These are phyloP conservation scores for Pythium monospermum DNA, from an alignment of 352 stramenopile species.

Conservation along the genomic window DNA sequence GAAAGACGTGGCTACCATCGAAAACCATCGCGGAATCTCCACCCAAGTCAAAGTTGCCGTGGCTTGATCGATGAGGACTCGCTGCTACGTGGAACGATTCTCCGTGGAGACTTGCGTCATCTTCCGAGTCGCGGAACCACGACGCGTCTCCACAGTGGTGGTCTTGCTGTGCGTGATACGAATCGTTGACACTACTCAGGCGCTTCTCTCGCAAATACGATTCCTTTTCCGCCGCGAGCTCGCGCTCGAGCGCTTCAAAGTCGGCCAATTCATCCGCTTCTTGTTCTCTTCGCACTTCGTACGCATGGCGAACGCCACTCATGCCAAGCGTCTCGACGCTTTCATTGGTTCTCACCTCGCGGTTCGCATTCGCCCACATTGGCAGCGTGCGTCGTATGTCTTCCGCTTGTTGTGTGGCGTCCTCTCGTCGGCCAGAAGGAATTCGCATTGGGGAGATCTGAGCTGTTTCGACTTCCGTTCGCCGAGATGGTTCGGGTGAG, in stretches of 20 bases:
- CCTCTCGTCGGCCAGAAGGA: background rate
- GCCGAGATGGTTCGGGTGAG: slow-evolving; percentile 1
- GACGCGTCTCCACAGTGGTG: slow-evolving; percentile 10
- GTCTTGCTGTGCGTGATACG: background rate
- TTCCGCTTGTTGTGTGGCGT: background rate
- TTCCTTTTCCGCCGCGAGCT: slow-evolving; percentile 58
- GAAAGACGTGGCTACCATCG: slow-evolving; percentile 19
- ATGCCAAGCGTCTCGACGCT: slow-evolving; percentile 63
- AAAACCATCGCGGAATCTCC: slow-evolving; percentile 45
- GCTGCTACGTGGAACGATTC: background rate
- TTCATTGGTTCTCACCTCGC: slow-evolving; percentile 8
- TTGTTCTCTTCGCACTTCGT: slow-evolving; percentile 42
- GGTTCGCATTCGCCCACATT: slow-evolving; percentile 5
- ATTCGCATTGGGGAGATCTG: slow-evolving; percentile 14
- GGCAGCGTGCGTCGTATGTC: slow-evolving; percentile 4
- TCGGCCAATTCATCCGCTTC: slow-evolving; percentile 74
- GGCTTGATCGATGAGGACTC: background rate
- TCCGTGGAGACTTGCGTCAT: background rate
- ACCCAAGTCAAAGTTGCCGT: slow-evolving; percentile 35
- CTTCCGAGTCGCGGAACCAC: slow-evolving; percentile 13
- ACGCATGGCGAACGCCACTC: slow-evolving; percentile 46
- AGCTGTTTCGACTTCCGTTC: background rate
- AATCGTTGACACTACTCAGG: slow-evolving; percentile 16
- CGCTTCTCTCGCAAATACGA: slow-evolving; percentile 42
- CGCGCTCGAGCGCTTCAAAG: slow-evolving; percentile 71